phyloP scores from a whole-genome alignment of 768 basidiomycete species.

The Epithele typhae region DNA sequence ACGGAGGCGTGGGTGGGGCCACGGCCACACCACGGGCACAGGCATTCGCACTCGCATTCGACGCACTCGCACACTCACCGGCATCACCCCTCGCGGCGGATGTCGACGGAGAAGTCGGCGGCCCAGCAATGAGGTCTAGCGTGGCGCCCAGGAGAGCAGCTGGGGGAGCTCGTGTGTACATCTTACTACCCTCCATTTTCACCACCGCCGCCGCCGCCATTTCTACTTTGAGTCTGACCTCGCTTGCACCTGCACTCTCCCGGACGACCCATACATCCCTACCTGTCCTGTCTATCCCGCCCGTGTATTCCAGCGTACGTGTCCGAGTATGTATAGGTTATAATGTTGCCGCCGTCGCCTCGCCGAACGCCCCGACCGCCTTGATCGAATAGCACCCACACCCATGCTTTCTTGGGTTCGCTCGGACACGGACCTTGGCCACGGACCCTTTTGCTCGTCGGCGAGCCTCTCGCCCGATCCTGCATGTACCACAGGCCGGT shows the following conservation, averaged over 20 bases:
- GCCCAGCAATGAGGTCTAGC: conserved; percentile 3
- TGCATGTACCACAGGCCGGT: too few relatives aligned
- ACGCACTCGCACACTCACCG: conserved; percentile 23
- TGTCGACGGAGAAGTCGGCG: conserved; percentile 22
- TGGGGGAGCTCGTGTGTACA: too few relatives aligned
- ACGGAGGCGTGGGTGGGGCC: conserved; percentile 62
- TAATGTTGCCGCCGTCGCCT: background rate
- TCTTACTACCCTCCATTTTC: too few relatives aligned
- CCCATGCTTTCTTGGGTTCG: background rate
- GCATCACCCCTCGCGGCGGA: conserved; percentile 29
- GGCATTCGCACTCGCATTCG: conserved; percentile 26
- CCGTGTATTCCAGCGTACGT: conserved; percentile 7
- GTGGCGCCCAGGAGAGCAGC: too few relatives aligned
- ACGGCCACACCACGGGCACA: conserved; percentile 15
- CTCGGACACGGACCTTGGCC: too few relatives aligned
- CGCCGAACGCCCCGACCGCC: too few relatives aligned
- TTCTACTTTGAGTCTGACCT: too few relatives aligned
- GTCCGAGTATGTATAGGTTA: conserved; percentile 15
- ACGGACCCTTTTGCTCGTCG: too few relatives aligned
- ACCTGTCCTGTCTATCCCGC: background rate
- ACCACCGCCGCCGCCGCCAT: too few relatives aligned
- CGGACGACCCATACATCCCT: too few relatives aligned
- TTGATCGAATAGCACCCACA: background rate
- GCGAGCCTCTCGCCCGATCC: too few relatives aligned
- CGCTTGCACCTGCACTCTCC: too few relatives aligned